Evolutionary conservation across 2,329 filamentous ascomycete genomes (phyloP), one percentile per base, ranked within the genome.

Genomic region (Aspergillus hiratsukae): DNA sequence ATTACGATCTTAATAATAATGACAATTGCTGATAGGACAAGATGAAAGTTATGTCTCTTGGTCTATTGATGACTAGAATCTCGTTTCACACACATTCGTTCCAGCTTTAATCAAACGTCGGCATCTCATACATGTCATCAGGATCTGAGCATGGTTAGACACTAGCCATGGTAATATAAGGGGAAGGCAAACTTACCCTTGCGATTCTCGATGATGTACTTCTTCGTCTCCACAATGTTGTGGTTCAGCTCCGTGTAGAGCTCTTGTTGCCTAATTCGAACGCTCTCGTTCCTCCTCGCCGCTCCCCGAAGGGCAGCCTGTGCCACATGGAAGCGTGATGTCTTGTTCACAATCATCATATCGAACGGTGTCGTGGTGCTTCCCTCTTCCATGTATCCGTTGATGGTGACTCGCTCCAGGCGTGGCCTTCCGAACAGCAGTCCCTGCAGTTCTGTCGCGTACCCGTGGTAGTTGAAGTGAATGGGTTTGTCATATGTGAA

Each of bases 381-480:
- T 0, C 85, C 86, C 68, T 88, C 85, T 64, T 88, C 85, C 27
- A 78, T 79, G 61, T 88, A 88, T 3, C 81, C 83, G 14, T 78
- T 79, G 7, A 88, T 80, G 0, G 70, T 78, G 58, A 86, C 78
- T 2, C 83, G 77, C 4, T 82, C 75, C 17, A 82, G 63, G 9
- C 75, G 71, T 0, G 76, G 76, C 0, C 84, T 76, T 0, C 83
- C 83, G 64, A 87, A 88, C 2, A 88, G 69, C 27, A 88, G 66
- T 0, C 84, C 84, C 57, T 83, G 80, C 54, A 88, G 69, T 66
- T 88, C 85, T 1, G 78, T 77, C 4, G 78, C 70, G 62, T 88
- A 88, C 10, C 85, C 85, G 62, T 88, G 86, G 64, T 87, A 88
- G 69, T 88, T 88, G 73, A 88, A 85, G 65, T 83, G 79, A 5